Base-by-base conservation (phyloP, 352 stramenopile genomes). In the Globisporangium acanthophoron region DNA sequence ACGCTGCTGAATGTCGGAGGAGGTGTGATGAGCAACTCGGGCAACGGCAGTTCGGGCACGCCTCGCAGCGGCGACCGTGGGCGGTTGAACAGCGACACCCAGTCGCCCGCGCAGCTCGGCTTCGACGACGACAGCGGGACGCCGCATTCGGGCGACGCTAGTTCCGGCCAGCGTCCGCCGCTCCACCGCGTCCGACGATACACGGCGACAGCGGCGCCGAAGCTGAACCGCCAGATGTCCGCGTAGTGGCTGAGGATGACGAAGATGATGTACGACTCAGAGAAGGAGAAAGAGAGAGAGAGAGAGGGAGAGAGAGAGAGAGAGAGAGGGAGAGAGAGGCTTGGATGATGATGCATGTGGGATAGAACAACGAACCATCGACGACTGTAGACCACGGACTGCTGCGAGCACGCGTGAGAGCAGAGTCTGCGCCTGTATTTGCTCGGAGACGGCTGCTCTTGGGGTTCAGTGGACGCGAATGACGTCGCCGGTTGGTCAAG, bases 181-280 rank as follows among this genome's bases (percentile, higher is more conserved):
- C 72, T 68, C 55, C 75, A 64, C 35, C 71, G 73, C 6, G 70
- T 83, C 44, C 72, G 77, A 24, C 70, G 74, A 16, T 80, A 83
- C 59, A 73, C 69, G 49, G 54, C 63, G 35, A 13, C 50, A 3
- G 31, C 49, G 2, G 37, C 51, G 66, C 24, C 53, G 2, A 66
- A 52, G 12, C 50, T 62, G 18, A 41, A 64, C 45, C 69, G 64
- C 29, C 69, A 66, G 59, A 61, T 46, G 59, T 80, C 65, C 55
- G 46, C 58, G 24, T 65, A 68, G 12, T 40, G 35, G 35, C 4
- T 37, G 40, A 33, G 13, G 21, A 21, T 33, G 40, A 51, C 45
- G 56, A 33, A 55, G 37, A 58, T 43, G 18, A 58, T 31, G n/a
- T 21, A 52, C 49, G 35, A 37, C 31, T 50, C 5, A 44, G 39